Conservation (phyloP, 2,329 filamentous ascomycete species). For the Ceratocystis eucalypticola region DNA sequence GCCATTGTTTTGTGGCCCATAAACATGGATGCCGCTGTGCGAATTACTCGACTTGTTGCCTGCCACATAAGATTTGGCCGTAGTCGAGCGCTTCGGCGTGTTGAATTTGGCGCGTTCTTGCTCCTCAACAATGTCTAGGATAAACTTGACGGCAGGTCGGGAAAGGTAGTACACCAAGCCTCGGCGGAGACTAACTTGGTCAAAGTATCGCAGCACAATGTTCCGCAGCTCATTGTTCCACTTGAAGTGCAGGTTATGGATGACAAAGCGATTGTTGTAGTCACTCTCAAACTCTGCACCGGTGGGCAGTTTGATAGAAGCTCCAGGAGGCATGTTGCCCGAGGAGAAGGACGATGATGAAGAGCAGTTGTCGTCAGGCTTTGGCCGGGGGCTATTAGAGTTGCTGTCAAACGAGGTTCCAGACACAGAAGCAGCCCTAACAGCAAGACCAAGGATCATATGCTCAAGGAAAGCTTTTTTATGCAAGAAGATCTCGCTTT, state of each 20-base stretch:
- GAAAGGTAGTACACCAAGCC: constrained; percentile 98
- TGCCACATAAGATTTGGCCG: constrained; percentile 17
- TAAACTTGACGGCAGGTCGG: constrained; percentile 89
- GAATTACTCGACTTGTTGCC: constrained; percentile 3
- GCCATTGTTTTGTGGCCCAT: not conserved
- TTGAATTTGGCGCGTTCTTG: constrained; percentile 57
- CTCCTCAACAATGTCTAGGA: constrained; percentile 92
- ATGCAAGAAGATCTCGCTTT: constrained; percentile 42
- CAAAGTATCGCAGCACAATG: constrained; percentile 91
- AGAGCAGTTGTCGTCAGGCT: constrained; percentile 21
- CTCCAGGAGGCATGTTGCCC: constrained; percentile 38
- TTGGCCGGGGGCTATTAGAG: not conserved
- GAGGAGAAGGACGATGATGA: constrained; percentile 28
- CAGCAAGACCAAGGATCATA: constrained; percentile 31
- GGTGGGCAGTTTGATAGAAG: constrained; percentile 51
- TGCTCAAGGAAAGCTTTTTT: constrained; percentile 46
- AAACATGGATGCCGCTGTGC: not conserved
- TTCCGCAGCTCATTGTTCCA: constrained; percentile 96
- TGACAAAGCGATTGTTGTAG: constrained; percentile 95
- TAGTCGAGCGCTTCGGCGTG: constrained; percentile 13
- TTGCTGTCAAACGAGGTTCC: constrained; percentile 8
- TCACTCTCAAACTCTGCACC: constrained; percentile 78
- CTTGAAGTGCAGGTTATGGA: constrained; percentile 94
- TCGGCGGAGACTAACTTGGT: constrained; percentile 88
- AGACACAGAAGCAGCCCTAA: constrained; percentile 9